Conservation (phyloP, 2,329 filamentous ascomycete species). For the Cladosporium oxysporum region DNA sequence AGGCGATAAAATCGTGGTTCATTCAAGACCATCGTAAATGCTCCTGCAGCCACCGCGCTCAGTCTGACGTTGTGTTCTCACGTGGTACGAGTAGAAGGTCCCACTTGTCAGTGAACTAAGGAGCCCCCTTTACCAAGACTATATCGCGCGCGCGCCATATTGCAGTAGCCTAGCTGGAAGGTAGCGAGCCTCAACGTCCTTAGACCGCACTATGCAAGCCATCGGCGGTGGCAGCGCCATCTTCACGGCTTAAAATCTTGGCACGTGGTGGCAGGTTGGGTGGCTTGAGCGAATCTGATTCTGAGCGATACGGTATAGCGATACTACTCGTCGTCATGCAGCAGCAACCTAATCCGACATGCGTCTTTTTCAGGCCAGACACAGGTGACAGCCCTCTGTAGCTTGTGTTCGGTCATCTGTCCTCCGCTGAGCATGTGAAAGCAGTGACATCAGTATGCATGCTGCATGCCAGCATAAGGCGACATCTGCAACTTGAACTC, state of each 20-base stretch:
- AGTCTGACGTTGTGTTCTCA: conserved; percentile 7
- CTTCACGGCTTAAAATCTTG: conserved; percentile 5
- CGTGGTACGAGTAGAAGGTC: background rate
- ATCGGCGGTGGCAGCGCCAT: background rate
- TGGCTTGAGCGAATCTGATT: background rate
- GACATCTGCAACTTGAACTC: background rate
- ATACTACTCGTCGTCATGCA: conserved; percentile 2
- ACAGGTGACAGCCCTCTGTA: background rate
- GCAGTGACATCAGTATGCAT: background rate
- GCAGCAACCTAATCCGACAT: background rate
- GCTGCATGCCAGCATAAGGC: background rate
- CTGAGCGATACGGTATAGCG: background rate
- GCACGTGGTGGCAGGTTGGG: background rate
- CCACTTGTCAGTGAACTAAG: background rate
- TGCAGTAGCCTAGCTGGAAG: background rate
- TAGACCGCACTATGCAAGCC: background rate
- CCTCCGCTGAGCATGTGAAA: background rate
- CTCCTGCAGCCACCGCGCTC: background rate
- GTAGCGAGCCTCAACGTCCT: conserved; percentile 5
- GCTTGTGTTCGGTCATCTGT: background rate
- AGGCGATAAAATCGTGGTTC: background rate
- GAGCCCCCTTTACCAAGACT: background rate
- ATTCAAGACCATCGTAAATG: background rate
- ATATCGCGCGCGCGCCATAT: conserved; percentile 5
- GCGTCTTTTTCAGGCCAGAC: background rate